phyloP scores from a whole-genome alignment of 2,329 filamentous ascomycete genomes.

The Paraphaeosphaeria minitans region DNA sequence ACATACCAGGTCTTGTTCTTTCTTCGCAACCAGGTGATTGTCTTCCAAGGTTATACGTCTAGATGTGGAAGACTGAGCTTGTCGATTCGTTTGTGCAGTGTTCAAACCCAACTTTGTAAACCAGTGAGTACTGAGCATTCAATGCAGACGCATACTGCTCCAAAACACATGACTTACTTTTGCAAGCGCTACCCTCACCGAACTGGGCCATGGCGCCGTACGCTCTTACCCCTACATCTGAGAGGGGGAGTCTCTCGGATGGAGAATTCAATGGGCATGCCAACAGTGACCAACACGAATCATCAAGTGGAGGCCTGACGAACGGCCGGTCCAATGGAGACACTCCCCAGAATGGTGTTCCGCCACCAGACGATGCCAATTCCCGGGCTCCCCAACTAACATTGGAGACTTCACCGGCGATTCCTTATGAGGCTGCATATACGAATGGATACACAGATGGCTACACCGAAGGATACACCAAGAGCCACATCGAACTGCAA shows the following conservation, averaged over 20 bases:
- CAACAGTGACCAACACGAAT: background rate
- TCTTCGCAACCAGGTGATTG: background rate
- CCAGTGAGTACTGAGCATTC: background rate
- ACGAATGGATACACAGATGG: constrained; percentile 24
- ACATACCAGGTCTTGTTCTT: constrained; percentile 1
- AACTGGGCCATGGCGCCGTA: constrained; percentile 23
- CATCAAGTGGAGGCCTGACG: background rate
- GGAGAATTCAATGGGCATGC: constrained; percentile 3
- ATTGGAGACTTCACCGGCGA: constrained; percentile 1
- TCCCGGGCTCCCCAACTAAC: background rate
- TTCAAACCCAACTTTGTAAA: background rate
- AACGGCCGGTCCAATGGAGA: background rate
- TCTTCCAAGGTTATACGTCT: background rate
- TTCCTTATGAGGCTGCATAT: constrained; percentile 12
- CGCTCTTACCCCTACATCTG: constrained; percentile 23
- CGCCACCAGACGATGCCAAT: background rate
- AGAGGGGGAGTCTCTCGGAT: constrained; percentile 15
- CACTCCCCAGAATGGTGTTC: background rate
- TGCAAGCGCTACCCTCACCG: background rate
- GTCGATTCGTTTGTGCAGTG: constrained; percentile 4
- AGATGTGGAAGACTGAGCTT: constrained; percentile 2
- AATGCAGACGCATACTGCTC: background rate
- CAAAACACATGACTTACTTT: background rate
- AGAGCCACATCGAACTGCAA: constrained; percentile 22
- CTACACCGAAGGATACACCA: constrained; percentile 23